Conservation (phyloP, 129 eudicot species). For the Tagetes patula region DNA sequence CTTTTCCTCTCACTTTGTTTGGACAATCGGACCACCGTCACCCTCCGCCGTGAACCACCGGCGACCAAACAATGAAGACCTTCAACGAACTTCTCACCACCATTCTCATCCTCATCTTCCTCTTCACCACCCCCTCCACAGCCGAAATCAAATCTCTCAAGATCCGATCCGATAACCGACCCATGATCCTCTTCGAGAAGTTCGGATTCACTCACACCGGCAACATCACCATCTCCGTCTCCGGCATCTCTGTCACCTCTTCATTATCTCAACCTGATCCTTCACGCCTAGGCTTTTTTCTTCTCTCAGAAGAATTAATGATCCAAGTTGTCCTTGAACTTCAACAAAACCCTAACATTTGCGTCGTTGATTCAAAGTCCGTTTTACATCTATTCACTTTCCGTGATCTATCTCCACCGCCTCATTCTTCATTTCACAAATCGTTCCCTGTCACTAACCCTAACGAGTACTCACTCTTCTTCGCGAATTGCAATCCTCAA, state of each 20-base stretch:
- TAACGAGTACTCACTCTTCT: slow-evolving; percentile 31
- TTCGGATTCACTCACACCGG: slow-evolving; percentile 55
- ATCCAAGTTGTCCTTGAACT: slow-evolving; percentile 28
- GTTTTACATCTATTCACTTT: slow-evolving; percentile 40
- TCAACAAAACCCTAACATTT: slow-evolving; percentile 33
- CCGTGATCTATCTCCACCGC: slow-evolving; percentile 35
- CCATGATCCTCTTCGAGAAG: slow-evolving; percentile 50
- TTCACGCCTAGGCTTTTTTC: slow-evolving; percentile 49
- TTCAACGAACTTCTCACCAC: background rate
- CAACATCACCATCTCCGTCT: slow-evolving; percentile 37
- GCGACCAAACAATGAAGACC: background rate
- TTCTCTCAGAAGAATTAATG: slow-evolving; percentile 34
- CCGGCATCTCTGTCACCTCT: slow-evolving; percentile 44
- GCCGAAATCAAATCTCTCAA: slow-evolving; percentile 43
- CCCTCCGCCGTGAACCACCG: slow-evolving; percentile 3
- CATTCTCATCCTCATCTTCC: slow-evolving; percentile 1
- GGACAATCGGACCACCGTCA: background rate
- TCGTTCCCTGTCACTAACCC: slow-evolving; percentile 30
- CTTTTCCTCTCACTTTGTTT: background rate
- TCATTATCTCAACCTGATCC: slow-evolving; percentile 22
- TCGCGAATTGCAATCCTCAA: slow-evolving; percentile 31
- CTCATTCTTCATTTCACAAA: slow-evolving; percentile 34
- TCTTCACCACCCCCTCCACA: slow-evolving; percentile 24
- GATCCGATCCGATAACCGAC: slow-evolving; percentile 43
- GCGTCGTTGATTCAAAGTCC: slow-evolving; percentile 43